Evolutionary conservation across 1,139 yeast species (phyloP).

Genomic region (Saccharomyces hybrid): DNA sequence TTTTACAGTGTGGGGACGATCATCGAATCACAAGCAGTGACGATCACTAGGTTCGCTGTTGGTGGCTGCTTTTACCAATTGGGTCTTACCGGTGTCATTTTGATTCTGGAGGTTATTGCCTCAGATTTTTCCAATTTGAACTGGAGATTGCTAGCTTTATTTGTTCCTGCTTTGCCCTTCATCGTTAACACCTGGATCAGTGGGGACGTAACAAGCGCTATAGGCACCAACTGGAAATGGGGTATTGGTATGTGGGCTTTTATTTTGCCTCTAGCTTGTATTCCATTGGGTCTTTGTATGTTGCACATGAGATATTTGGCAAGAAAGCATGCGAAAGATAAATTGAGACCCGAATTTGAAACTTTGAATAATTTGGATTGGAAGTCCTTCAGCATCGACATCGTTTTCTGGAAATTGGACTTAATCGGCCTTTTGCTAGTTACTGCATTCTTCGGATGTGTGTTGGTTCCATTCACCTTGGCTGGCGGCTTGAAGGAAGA

Average conservation of each 20-base stretch:
- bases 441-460: conserved; percentile 47
- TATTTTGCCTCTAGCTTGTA: conserved; percentile 51
- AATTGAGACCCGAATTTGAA: conserved; percentile 25
- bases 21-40: conserved; percentile 54
- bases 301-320: conserved; percentile 50
- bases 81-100: conserved; percentile 57
- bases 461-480: conserved; percentile 43
- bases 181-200: conserved; percentile 67
- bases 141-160: conserved; percentile 56
- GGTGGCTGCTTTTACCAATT: conserved; percentile 62
- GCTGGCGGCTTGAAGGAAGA: conserved; percentile 50
- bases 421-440: conserved; percentile 46
- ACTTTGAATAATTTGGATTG: conserved; percentile 12
- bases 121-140: conserved; percentile 60
- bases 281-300: conserved; percentile 48
- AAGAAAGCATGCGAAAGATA: conserved; percentile 38
- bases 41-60: conserved; percentile 55
- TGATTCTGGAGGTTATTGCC: conserved; percentile 48
- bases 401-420: conserved; percentile 47
- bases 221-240: conserved; percentile 48
- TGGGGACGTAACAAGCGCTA: conserved; percentile 43
- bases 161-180: conserved; percentile 60
- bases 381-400: conserved; percentile 24
- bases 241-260: conserved; percentile 74
- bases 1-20: conserved; percentile 62